Base-by-base conservation (phyloP, 306 rosid genomes). In the Hippophae tibetana region DNA sequence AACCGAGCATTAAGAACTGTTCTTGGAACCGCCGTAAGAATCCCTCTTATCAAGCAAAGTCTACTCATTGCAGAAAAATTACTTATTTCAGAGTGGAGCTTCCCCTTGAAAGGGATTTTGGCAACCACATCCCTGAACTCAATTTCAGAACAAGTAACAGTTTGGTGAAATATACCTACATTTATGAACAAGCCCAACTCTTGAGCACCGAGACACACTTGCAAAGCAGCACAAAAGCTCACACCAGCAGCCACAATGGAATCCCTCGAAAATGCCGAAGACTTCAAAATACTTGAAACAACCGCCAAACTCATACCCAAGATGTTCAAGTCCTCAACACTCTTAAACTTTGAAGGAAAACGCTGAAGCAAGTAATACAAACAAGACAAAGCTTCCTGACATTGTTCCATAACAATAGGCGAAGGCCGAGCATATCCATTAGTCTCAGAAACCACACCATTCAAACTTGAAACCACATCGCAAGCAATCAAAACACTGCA, bases 181-280 rank as follows among this genome's bases (percentile, higher is more conserved):
- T 78, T 60, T 60, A 88, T 77, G 41, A 85, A 63, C 82, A 78
- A 67, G 38, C 95, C 96, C 45, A 92, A 96, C 75, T 88, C 93
- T 26, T 76, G 58, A 13, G 81, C 65, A 62, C 72, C 68, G 6
- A 92, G 57, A 67, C 88, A 77, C 18, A 82, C 88, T 53, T 85
- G 99, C 72, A 92, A 63, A 40, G 86, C 89, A 3, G 95, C 95
- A 70, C 84, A 92, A 4, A 92, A 58, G 66, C 86, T 83, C 59
- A 92, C 99, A 18, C 96, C 99, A 10, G 96, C 95, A 6, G 99
- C 96, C 73, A 92, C 99, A 31, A 54, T 85, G 63, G 95, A 88
- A 63, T 88, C 99, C 81, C 99, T 76, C 0, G 99, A 76, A 66
- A 88, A 92, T 0, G 83, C 83, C 12, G 18, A 7, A 7, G 96